Base-by-base conservation (phyloP, 139 green algal genomes). In the Desmodesmus armatus region DNA sequence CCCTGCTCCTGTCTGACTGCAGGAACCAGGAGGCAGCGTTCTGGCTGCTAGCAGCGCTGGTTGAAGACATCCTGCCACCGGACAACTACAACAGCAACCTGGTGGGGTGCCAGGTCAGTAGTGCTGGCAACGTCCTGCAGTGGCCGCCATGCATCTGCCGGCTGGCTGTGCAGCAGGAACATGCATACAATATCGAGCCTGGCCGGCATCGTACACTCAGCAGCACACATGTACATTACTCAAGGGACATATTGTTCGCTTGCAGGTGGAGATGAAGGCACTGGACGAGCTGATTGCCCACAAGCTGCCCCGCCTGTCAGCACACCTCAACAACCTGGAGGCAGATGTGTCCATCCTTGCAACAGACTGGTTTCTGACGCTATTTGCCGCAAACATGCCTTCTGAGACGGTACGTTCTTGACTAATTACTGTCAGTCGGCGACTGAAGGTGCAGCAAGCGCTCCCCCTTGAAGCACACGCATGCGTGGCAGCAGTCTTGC, bases 321-420 rank as follows among this genome's bases (percentile, higher is more conserved):
- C 74, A 11, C 94, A 97, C 77, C 69, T 98, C 23, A 60, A 72
- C 3, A 41, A 53, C 5, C 87, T 94, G 6, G 80, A 90, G 41
- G 94, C 92, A 66, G 93, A 97, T 85, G 95, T 97, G 78, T 91
- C 85, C 71, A 93, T 97, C 58, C 87, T 98, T 2, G 94, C 95
- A 33, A 97, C 93, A 40, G 94, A 97, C 86, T 98, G 95, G 79
- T 86, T 66, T 71, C 82, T 87, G n/a, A 73, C 71, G 23, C 55
- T 87, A 25, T 87, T 82, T 67, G 82, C 82, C 25, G 53, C 82
- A 44, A 78, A 55, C 82, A 63, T 87, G 72, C 82, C 82, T 9
- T 49, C 51, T 17, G 82, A 87, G 88, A 95, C 91, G 5, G 87
- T n/a, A n/a, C n/a, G n/a, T n/a, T n/a, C n/a, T n/a, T n/a, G n/a